Evolutionary conservation across 768 basidiomycete species (phyloP).

Genomic region (Phylloporus arenicola): DNA sequence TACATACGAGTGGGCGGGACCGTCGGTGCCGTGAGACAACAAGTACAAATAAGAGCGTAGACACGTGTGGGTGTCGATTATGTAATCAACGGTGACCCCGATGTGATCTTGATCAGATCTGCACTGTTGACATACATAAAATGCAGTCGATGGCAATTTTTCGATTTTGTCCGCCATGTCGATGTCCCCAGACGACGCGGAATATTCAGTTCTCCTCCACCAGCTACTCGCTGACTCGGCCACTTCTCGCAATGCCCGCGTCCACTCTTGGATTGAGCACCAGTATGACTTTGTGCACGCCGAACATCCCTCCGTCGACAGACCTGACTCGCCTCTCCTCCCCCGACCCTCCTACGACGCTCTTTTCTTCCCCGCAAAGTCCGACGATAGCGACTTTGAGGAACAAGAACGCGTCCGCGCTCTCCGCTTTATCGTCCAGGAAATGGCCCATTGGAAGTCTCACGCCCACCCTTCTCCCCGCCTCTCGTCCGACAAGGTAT

Average conservation of each 20-base stretch:
- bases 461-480: slow-evolving; percentile 1
- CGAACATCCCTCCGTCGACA: slow-evolving; percentile 21
- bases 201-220: slow-evolving; percentile 25
- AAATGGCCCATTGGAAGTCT: slow-evolving; percentile 29
- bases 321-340: slow-evolving; percentile 29
- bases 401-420: slow-evolving; percentile 32
- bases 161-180: not conserved
- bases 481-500: slow-evolving; percentile 12
- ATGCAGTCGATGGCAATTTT: not conserved
- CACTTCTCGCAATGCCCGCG: slow-evolving; percentile 22
- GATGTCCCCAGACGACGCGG: slow-evolving; percentile 30
- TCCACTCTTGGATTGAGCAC: slow-evolving; percentile 33
- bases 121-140: not conserved
- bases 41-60: too few relatives aligned
- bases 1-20: too few relatives aligned
- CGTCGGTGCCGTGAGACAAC: too few relatives aligned
- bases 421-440: slow-evolving; percentile 32
- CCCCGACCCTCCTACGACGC: slow-evolving; percentile 29
- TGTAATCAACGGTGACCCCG: not conserved
- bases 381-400: slow-evolving; percentile 16
- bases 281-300: slow-evolving; percentile 33
- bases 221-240: slow-evolving; percentile 26
- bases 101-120: not conserved
- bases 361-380: slow-evolving; percentile 29
- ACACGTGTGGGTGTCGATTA: too few relatives aligned